Base-by-base conservation (phyloP, 2,329 filamentous ascomycete genomes). In the Neonectria sp. region DNA sequence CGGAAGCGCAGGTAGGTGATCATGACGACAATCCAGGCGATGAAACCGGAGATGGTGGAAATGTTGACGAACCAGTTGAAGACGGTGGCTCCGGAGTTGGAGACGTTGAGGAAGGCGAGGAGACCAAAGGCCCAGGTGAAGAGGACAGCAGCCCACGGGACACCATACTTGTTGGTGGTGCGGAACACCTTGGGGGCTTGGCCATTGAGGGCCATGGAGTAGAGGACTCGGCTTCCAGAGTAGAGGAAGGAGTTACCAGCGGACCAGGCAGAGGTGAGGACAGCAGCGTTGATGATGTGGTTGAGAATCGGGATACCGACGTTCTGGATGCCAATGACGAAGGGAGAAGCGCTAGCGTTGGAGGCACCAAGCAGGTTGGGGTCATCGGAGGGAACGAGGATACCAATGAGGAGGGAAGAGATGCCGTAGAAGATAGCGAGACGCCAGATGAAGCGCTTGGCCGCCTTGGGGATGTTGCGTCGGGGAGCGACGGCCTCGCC, bases 41-140 rank as follows among this genome's bases (percentile, higher is more conserved):
- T 85, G 77, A 87, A 86, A 11, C 87, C 87, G 0, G 86, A 85
- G 66, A 89, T 87, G 70, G 87, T 93, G 21, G 89, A 91, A 62
- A 93, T 86, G 78, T 91, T 92, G 74, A 90, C 61, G 49, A 68
- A 69, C 46, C 91, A 93, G 68, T 84, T 86, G 79, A 93, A 93
- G 7, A 92, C 91, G 6, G 83, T 83, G 53, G 88, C 86, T 25
- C 90, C 90, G 46, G 85, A 86, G 74, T 85, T 86, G 65, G 87
- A 90, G 31, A 91, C 86, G 76, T 92, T 93, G 79, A 94, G 88
- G 82, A 91, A 94, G 1, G 89, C 89, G 3, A 94, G 85, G 12
- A 91, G 83, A 43, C 90, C 89, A 73, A 93, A 85, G 2, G 86
- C 78, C 83, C 84, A 86, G 12, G 89, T 90, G 66, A 79, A 81